Conservation (phyloP, 2,329 filamentous ascomycete species). For the Fusarium hostae region DNA sequence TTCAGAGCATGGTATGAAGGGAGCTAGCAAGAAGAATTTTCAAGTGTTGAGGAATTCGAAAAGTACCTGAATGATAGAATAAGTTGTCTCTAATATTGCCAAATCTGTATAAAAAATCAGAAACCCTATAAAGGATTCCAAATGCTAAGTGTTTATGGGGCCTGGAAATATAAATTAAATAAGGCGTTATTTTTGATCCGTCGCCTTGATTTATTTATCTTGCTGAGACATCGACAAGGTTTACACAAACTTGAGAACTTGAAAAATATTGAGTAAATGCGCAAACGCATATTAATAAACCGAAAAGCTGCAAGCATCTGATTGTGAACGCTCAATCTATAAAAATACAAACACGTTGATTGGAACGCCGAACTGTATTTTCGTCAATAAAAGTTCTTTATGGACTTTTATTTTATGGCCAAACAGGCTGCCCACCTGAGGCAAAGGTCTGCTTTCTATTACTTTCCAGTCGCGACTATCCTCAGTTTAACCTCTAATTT, state of each 20-base stretch:
- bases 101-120: accelerated
- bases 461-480: background rate
- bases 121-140: accelerated
- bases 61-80: accelerated
- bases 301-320: background rate
- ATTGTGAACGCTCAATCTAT: background rate
- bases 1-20: accelerated
- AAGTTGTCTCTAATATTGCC: accelerated
- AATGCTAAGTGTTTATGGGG: accelerated
- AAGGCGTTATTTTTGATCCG: background rate
- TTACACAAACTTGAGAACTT: background rate
- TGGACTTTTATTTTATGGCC: background rate
- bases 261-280: accelerated
- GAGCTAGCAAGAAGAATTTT: too few relatives aligned
- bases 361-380: accelerated
- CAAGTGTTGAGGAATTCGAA: accelerated
- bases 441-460: accelerated
- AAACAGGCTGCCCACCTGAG: accelerated
- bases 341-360: background rate
- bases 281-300: accelerated
- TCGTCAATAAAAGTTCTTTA: background rate
- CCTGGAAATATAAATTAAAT: accelerated
- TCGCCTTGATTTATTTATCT: accelerated
- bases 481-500: background rate
- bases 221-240: accelerated